A percentile compares a stretch with the other conserved stretches of the same genome.
Evolutionary conservation across 345 rosid genomes (phyloP).

Genomic region (Corchorus olitorius): DNA sequence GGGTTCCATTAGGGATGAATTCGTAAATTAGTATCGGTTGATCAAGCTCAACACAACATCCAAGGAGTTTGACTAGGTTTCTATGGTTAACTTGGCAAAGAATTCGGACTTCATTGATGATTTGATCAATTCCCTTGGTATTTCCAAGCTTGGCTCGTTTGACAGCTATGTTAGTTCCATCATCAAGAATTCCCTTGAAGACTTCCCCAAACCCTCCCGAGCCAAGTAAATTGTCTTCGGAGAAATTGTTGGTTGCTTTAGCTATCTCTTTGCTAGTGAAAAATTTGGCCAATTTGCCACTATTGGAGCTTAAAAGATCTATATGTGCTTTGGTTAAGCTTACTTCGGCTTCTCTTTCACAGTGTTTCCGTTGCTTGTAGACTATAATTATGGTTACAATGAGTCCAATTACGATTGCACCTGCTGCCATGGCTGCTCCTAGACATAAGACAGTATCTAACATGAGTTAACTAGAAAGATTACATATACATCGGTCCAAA

Average conservation of each 20-base stretch:
- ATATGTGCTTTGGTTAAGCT: conserved; percentile 10
- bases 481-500: neutral
- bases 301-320: conserved; percentile 26
- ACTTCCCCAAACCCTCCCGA: conserved; percentile 71
- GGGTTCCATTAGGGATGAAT: conserved; percentile 56
- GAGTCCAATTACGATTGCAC: neutral
- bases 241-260: conserved; percentile 62
- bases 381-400: neutral
- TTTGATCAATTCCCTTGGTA: conserved; percentile 50
- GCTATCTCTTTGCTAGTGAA: conserved; percentile 50
- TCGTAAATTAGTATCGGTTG: conserved; percentile 59
- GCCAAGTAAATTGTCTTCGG: conserved; percentile 53
- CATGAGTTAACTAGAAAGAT: neutral
- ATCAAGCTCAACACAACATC: conserved; percentile 51
- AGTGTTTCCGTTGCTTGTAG: conserved; percentile 10
- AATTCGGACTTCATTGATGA: conserved; percentile 62
- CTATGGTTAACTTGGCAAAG: conserved; percentile 68
- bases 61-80: conserved; percentile 50
- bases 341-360: conserved; percentile 12
- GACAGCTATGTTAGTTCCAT: conserved; percentile 54
- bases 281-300: conserved; percentile 50
- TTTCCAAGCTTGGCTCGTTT: conserved; percentile 60
- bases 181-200: conserved; percentile 54
- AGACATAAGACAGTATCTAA: neutral
- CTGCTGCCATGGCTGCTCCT: conserved; percentile 10